Percentiles rank a stretch among this genome's conserved stretches.
phyloP scores from a whole-genome alignment of 305 asterid genomes.

The Fraxinus ornus region DNA sequence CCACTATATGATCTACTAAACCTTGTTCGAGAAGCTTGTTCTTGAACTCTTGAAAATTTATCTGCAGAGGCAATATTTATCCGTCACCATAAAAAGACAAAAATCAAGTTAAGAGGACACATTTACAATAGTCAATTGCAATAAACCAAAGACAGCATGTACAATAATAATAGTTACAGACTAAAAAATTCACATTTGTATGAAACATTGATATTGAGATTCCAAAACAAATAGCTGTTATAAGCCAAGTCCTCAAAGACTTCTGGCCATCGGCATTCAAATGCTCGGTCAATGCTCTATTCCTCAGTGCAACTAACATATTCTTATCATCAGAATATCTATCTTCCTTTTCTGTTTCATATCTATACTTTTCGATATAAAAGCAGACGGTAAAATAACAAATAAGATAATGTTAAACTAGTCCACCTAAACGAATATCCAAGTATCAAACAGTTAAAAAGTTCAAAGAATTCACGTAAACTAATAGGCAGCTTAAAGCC shows the following conservation, averaged over 20 bases:
- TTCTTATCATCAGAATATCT: not conserved
- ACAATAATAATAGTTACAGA: conserved; percentile 8
- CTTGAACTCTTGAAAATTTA: conserved; percentile 91
- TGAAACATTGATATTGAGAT: not conserved
- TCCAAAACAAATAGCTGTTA: not conserved
- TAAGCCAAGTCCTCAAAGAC: not conserved
- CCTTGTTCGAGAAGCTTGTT: conserved; percentile 92
- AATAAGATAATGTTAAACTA: not conserved
- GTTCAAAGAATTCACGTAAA: not conserved
- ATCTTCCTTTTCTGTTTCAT: not conserved
- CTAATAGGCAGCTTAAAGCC: not conserved
- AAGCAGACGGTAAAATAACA: not conserved
- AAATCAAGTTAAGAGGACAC: not conserved
- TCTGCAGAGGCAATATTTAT: conserved; percentile 45
- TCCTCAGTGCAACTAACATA: not conserved
- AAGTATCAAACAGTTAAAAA: not conserved
- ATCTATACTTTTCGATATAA: not conserved
- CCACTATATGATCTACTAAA: conserved; percentile 76
- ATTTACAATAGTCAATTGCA: conserved; percentile 28
- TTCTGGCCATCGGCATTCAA: not conserved
- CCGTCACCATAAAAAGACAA: not conserved
- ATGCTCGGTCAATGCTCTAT: not conserved
- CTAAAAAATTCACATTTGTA: not conserved
- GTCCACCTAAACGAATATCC: not conserved
- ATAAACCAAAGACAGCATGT: not conserved